Base-by-base conservation (phyloP, 805 yeast genomes). In the Metschnikowia similis region DNA sequence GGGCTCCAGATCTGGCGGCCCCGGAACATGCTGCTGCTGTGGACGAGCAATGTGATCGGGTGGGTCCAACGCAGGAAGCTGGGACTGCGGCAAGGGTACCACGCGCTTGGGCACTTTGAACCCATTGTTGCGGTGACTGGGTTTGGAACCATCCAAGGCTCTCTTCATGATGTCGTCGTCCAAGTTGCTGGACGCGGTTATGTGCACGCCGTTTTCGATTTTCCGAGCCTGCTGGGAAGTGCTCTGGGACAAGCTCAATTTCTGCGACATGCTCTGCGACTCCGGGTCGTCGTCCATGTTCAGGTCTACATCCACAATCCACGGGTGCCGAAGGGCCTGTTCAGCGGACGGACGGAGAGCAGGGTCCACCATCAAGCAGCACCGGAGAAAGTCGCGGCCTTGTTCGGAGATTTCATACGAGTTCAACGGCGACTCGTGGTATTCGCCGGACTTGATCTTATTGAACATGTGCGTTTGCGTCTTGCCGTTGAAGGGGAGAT, bases 401-500 rank as follows among this genome's bases (percentile, higher is more conserved):
- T 78, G 82, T 10, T 72, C 66, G 6, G 95, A 83, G 1, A 89
- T 76, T 11, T 82, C 78, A 51, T 80, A 82, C 37, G 83, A 83
- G 54, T 79, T 79, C 43, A 92, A 70, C 1, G 92, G 85, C 4
- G 85, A 82, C 50, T 82, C 88, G 65, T 89, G 92, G 62, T 84
- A 92, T 28, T 85, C 81, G 1, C 97, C 98, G 11, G 76, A 68
- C 47, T 80, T 76, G 42, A 94, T 91, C 58, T 87, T 85, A 50
- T 78, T 77, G 67, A 88, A 88, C 60, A 94, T 71, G 53, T 87
- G 87, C 13, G 87, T 91, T 61, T 92, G 98, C 0, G 97, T 89
- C 47, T 84, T 79, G 0, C 97, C 97, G 64, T 92, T 89, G 65
- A 94, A 94, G 7, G 99, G 99, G 53, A 92, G 72, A 75, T 89